phyloP scores from a whole-genome alignment of 2,329 filamentous ascomycete species.

The Pseudopyricularia javanii region DNA sequence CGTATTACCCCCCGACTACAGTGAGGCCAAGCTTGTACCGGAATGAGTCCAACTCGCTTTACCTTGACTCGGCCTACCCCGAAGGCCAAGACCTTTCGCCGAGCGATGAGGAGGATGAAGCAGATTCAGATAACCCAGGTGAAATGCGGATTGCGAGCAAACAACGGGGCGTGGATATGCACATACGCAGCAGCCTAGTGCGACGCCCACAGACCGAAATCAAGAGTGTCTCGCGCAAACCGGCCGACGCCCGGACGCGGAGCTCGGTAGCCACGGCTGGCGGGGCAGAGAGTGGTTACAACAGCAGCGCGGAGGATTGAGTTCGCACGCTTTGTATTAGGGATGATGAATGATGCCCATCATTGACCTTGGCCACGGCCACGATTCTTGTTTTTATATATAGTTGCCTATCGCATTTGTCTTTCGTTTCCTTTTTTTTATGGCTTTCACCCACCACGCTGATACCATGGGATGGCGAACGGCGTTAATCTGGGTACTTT shows the following conservation, averaged over 20 bases:
- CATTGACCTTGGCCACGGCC: not conserved
- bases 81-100: slow-evolving; percentile 26
- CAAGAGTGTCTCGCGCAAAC: not conserved
- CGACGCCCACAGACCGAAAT: not conserved
- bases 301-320: slow-evolving; percentile 19
- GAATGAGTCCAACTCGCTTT: slow-evolving; percentile 22
- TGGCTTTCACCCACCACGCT: not conserved
- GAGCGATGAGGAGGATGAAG: slow-evolving; percentile 21
- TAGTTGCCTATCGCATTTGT: not conserved
- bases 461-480: not conserved
- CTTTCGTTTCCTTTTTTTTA: not conserved
- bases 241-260: slow-evolving; percentile 8
- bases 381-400: not conserved
- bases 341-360: not conserved
- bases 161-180: not conserved
- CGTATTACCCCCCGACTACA: not conserved
- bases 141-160: not conserved
- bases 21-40: not conserved
- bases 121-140: slow-evolving; percentile 1
- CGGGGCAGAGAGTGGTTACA: slow-evolving; percentile 23
- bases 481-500: not conserved
- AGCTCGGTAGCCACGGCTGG: slow-evolving; percentile 29
- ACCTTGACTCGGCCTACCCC: slow-evolving; percentile 24
- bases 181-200: not conserved
- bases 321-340: not conserved